These are phyloP conservation scores for Pseudoperonospora humuli DNA, from an alignment of 352 stramenopile genomes.

Conservation along the genomic window DNA sequence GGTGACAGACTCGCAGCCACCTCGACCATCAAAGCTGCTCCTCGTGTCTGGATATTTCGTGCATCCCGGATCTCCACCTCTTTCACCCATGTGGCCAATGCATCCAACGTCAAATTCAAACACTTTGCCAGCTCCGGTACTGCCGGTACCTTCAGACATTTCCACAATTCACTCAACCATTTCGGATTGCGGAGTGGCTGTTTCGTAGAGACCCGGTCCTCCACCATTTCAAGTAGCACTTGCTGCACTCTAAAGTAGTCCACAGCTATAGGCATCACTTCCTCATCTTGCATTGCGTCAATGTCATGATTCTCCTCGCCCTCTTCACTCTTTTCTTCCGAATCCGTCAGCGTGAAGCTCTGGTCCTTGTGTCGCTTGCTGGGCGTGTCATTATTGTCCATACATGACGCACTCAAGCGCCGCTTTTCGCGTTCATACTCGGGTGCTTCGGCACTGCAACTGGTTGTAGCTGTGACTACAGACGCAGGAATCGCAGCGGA, in stretches of 20 bases:
- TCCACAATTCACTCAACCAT: slow-evolving; percentile 26
- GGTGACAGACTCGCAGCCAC: slow-evolving; percentile 22
- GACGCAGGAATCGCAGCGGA: slow-evolving; percentile 5
- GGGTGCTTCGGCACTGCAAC: slow-evolving; percentile 2
- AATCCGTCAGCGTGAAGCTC: slow-evolving; percentile 6
- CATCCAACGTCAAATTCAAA: slow-evolving; percentile 32
- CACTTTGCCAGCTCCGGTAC: slow-evolving; percentile 28
- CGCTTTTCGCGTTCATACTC: slow-evolving; percentile 26
- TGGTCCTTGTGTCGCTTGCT: slow-evolving; percentile 27
- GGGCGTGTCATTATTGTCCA: slow-evolving; percentile 8
- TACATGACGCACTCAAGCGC: slow-evolving; percentile 14
- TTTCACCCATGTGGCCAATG: slow-evolving; percentile 31
- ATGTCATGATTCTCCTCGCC: slow-evolving; percentile 4
- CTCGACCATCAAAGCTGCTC: slow-evolving; percentile 8
- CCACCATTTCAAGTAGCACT: slow-evolving; percentile 23
- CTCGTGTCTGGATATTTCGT: slow-evolving; percentile 13
- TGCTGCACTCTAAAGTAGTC: slow-evolving; percentile 8
- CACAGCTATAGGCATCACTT: neutral
- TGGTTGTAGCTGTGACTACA: neutral
- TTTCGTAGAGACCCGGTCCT: slow-evolving; percentile 17
- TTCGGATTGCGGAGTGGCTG: slow-evolving; percentile 15
- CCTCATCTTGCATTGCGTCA: slow-evolving; percentile 2
- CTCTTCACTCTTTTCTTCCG: slow-evolving; percentile 5
- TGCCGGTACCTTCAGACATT: slow-evolving; percentile 21
- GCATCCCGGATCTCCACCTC: slow-evolving; percentile 8